A percentile compares a stretch with the other conserved stretches of the same genome.
Conservation (phyloP, 306 rosid genomes). For the Purshia tridentata region DNA sequence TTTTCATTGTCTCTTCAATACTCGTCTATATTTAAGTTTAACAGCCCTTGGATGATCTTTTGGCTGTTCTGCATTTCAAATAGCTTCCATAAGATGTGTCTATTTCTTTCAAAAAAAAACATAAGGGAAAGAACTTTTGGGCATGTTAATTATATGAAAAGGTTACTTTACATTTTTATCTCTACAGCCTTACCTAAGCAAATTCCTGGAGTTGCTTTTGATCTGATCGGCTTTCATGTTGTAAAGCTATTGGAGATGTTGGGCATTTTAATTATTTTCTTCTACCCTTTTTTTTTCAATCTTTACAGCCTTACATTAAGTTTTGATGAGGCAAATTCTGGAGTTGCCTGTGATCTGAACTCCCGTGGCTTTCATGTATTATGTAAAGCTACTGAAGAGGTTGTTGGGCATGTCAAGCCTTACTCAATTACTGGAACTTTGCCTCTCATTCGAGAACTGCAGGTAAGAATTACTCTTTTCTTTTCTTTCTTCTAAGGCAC, state of each 20-base stretch:
- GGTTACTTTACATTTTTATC: too few relatives aligned
- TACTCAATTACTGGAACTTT: conserved; percentile 88
- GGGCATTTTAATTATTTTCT: background rate
- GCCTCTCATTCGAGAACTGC: conserved; percentile 90
- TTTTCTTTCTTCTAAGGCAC: background rate
- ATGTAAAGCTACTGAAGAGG: conserved; percentile 92
- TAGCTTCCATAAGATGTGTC: background rate
- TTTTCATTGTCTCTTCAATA: background rate
- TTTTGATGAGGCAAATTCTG: conserved; percentile 66
- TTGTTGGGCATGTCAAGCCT: conserved; percentile 86
- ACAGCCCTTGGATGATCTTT: background rate
- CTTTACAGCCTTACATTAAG: conserved; percentile 62
- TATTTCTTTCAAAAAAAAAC: background rate
- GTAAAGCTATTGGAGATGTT: conserved; percentile 75
- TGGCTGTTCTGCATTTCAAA: background rate
- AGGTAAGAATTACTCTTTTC: conserved; percentile 43
- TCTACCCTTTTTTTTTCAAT: background rate
- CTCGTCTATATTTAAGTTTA: background rate
- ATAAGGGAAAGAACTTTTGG: background rate
- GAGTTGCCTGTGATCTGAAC: conserved; percentile 86
- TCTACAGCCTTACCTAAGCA: conserved; percentile 58
- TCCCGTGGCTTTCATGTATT: conserved; percentile 80
- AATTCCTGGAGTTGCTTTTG: conserved; percentile 74
- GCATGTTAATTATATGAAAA: too few relatives aligned
- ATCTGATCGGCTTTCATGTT: conserved; percentile 68